Conservation (phyloP, 495 filamentous ascomycete genomes). For the Xylaria sp. region DNA sequence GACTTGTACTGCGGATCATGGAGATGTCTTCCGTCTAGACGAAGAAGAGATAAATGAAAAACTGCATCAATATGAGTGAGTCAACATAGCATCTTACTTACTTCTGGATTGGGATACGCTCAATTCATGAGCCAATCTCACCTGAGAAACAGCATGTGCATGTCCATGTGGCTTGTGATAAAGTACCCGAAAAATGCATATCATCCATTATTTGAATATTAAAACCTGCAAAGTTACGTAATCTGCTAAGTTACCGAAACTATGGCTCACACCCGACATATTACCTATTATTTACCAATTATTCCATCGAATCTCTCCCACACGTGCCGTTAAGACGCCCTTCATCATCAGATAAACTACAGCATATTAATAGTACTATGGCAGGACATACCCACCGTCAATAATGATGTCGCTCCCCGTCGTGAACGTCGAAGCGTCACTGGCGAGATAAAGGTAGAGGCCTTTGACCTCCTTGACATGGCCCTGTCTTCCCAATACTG, state of each 20-base stretch:
- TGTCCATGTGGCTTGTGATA: neutral
- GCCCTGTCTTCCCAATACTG: constrained; percentile 40
- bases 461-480: constrained; percentile 39
- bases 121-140: constrained; percentile 1
- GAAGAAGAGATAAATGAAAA: neutral
- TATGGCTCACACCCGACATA: neutral
- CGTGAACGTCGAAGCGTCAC: constrained; percentile 67
- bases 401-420: constrained; percentile 69
- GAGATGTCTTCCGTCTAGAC: constrained; percentile 14
- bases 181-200: constrained; percentile 15
- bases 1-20: constrained; percentile 29
- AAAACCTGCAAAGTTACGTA: neutral
- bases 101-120: neutral
- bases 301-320: neutral
- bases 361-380: neutral
- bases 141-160: neutral
- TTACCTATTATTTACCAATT: neutral
- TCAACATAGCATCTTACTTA: neutral
- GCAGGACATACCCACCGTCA: constrained; percentile 55
- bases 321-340: neutral
- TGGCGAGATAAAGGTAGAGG: constrained; percentile 61
- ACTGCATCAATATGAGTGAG: neutral
- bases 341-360: neutral
- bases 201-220: neutral
- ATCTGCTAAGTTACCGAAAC: neutral